Evolutionary conservation across 2,329 filamentous ascomycete species (phyloP).

Genomic region (Pseudogymnoascus sp.): DNA sequence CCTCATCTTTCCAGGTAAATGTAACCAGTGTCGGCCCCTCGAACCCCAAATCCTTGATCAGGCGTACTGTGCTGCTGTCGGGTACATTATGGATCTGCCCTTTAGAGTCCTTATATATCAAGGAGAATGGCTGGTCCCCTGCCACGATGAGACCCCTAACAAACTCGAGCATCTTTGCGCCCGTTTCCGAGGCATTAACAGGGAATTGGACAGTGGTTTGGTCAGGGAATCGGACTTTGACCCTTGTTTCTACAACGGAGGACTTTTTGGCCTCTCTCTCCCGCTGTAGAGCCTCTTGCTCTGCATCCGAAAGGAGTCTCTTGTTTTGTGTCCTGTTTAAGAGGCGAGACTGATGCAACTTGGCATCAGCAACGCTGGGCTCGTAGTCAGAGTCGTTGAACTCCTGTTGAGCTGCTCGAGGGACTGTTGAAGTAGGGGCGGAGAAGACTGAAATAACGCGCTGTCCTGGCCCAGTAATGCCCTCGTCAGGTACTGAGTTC

Average conservation of each 20-base stretch:
- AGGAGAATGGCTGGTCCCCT: constrained; percentile 57
- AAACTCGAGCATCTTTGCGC: constrained; percentile 62
- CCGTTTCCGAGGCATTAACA: constrained; percentile 62
- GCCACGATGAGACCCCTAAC: constrained; percentile 64
- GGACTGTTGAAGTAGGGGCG: constrained; percentile 65
- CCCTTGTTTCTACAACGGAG: constrained; percentile 56
- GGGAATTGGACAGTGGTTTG: constrained; percentile 67
- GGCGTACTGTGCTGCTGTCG: constrained; percentile 38
- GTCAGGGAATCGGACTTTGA: constrained; percentile 84
- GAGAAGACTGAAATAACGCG: constrained; percentile 64
- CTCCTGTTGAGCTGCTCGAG: constrained; percentile 60
- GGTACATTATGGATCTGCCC: constrained; percentile 30
- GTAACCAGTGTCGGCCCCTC: constrained; percentile 65
- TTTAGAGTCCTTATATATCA: constrained; percentile 40
- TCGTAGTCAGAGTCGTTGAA: constrained; percentile 69
- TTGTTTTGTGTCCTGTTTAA: constrained; percentile 52
- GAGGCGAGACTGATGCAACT: constrained; percentile 63
- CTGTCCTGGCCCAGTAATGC: constrained; percentile 26
- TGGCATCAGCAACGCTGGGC: constrained; percentile 67
- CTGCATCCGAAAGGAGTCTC: constrained; percentile 72
- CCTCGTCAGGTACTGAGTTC: constrained; percentile 13
- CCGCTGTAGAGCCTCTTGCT: constrained; percentile 57
- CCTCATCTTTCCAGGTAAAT: constrained; percentile 62
- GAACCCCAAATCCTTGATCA: constrained; percentile 70
- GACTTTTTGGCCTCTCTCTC: constrained; percentile 58